Evolutionary conservation across 2,329 filamentous ascomycete species (phyloP).

Genomic region (Aspergillus texensis): DNA sequence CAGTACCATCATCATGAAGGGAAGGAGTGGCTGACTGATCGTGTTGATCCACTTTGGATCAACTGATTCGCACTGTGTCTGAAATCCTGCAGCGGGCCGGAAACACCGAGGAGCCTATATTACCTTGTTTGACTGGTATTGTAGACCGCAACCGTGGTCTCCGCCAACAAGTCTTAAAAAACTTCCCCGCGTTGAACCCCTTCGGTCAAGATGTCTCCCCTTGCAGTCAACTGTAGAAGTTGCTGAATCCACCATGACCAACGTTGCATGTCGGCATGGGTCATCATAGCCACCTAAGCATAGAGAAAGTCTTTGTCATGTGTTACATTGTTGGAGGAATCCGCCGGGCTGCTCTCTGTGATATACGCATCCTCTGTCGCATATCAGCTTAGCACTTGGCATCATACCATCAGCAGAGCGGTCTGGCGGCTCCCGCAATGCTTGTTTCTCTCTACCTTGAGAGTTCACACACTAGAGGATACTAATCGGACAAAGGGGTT

Average conservation of each 20-base stretch:
- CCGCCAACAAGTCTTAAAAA: not conserved
- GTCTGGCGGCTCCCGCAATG: conserved; percentile 18
- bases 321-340: not conserved
- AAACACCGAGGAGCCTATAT: not conserved
- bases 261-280: not conserved
- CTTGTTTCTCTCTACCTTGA: conserved; percentile 6
- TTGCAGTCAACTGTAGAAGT: not conserved
- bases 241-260: not conserved
- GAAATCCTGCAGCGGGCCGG: not conserved
- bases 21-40: not conserved
- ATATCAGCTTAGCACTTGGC: conserved; percentile 14
- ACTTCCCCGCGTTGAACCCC: not conserved
- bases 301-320: not conserved
- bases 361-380: conserved; percentile 1
- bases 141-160: not conserved
- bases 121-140: not conserved
- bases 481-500: conserved; percentile 8
- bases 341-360: not conserved
- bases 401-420: conserved; percentile 1
- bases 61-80: not conserved
- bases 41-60: not conserved
- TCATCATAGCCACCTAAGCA: not conserved
- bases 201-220: not conserved
- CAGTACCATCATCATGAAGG: not conserved
- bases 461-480: not conserved